Conservation (phyloP, 2,329 filamentous ascomycete species). For the Penicillium sp. region DNA sequence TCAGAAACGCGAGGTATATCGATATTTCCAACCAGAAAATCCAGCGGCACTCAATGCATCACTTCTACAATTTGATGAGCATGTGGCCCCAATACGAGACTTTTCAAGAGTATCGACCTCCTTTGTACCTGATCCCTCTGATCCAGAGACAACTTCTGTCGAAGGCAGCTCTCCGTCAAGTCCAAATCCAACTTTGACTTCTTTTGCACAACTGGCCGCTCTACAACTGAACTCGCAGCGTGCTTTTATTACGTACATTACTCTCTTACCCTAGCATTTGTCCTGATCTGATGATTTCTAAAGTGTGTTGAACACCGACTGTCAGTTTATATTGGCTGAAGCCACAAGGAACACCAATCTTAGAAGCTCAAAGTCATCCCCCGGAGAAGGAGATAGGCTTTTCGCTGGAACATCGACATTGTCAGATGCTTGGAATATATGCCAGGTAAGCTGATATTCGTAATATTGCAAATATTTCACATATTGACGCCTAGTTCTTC, state of each 20-base stretch:
- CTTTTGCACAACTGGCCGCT: slow-evolving; percentile 18
- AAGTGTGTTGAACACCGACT: slow-evolving; percentile 18
- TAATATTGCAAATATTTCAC: too few species aligned
- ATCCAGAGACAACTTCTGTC: not conserved
- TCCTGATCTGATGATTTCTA: not conserved
- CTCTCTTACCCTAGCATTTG: not conserved
- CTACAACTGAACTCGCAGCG: slow-evolving; percentile 16
- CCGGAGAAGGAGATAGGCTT: not conserved
- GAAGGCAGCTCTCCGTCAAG: slow-evolving; percentile 1
- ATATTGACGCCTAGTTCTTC: not conserved
- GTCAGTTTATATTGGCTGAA: slow-evolving; percentile 21
- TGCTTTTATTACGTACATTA: slow-evolving; percentile 15
- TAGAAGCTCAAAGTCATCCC: not conserved
- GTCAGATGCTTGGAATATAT: slow-evolving; percentile 13
- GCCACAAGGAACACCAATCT: slow-evolving; percentile 13
- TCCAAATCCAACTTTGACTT: slow-evolving; percentile 17
- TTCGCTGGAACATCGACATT: slow-evolving; percentile 10
- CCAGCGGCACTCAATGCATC: slow-evolving; percentile 10
- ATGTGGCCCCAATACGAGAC: not conserved
- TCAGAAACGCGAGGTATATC: slow-evolving; percentile 19
- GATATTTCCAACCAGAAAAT: slow-evolving; percentile 17
- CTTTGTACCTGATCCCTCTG: not conserved
- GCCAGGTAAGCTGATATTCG: slow-evolving; percentile 1
- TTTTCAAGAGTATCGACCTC: not conserved
- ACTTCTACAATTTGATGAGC: not conserved